phyloP scores from a whole-genome alignment of 441 rosid genomes.

The Adansonia rubrostipa region DNA sequence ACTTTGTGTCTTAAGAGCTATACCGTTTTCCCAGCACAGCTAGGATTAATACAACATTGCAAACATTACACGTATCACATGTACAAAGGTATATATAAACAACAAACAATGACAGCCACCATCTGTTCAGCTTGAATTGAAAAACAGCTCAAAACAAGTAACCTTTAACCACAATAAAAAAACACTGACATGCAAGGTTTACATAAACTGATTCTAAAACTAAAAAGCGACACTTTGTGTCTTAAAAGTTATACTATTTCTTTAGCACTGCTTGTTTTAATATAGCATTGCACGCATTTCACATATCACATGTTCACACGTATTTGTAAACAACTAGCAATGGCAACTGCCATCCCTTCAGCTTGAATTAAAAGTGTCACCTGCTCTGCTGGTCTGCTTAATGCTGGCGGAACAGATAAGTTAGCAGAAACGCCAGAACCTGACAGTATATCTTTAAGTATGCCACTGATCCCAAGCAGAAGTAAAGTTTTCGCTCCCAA shows the following conservation, averaged over 20 bases:
- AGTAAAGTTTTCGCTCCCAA: conserved; percentile 91
- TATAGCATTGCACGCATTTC: not conserved
- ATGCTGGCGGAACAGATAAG: conserved; percentile 82
- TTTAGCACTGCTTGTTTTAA: not conserved
- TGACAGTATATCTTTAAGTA: conserved; percentile 83
- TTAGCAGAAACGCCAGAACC: conserved; percentile 93
- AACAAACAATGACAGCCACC: not conserved
- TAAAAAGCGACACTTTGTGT: not conserved
- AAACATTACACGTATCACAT: not conserved
- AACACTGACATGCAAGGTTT: not conserved
- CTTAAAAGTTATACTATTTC: not conserved
- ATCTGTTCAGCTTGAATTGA: not conserved
- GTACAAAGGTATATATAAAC: conserved; percentile 8
- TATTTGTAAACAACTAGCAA: not conserved
- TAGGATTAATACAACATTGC: conserved; percentile 1
- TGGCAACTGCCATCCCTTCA: not conserved
- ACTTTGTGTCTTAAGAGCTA: not conserved
- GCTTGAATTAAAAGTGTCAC: conserved; percentile 37
- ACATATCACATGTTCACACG: not conserved
- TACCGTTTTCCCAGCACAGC: not conserved
- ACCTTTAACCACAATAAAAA: not conserved
- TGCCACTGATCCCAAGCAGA: conserved; percentile 93
- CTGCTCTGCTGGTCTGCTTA: conserved; percentile 98
- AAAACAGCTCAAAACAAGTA: not conserved
- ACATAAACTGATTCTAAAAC: not conserved